Evolutionary conservation across 768 basidiomycete genomes (phyloP), one percentile per base, ranked within the genome.

Genomic region (Megacollybia marginata): DNA sequence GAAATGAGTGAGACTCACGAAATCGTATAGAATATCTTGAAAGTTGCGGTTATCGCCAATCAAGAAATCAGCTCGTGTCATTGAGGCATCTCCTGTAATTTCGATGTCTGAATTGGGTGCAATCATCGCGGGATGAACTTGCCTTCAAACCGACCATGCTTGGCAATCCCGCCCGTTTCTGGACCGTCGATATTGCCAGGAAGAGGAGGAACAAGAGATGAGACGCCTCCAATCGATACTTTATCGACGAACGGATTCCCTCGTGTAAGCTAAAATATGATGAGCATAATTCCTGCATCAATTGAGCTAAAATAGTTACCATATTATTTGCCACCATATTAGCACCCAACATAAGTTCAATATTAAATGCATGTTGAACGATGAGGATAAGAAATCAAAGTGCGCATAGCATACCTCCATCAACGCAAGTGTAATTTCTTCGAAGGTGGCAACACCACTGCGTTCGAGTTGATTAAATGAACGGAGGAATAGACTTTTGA

Each of bases 231-330:
- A 32, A 52, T 52, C 9, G 51, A 52, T 4, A 52, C 47, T 54
- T 54, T 50, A 46, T 54, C 48, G 16, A 51, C 46, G 47, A 54
- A 54, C 13, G 46, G 45, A 45, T 54, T 54, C 18, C 49, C 53
- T 12, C 53, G 49, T 19, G 46, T 45, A 18, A 54, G 33, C 53
- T 54, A 42, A 5, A 52, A 40, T 33, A 35, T 35, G 10, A 16
- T 10, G 10, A 16, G 16, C 10, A 36, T 36, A 10, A 10, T 10
- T 36, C 16, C 35, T 36, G 35, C 35, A n/a, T n/a, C 16, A 16
- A 36, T 10, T 10, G 35, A 36, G 10, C 16, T 36, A 16, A 16
- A 16, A 16, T 36, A 16, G 10, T 10, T 36, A 54, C 53, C 53
- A 54, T 54, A 42, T 54, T 54, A n/a, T 23, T 46, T 23, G 53